These are phyloP conservation scores for Gnomoniopsis sp. DNA, from an alignment of 2,329 filamentous ascomycete genomes.

Conservation along the genomic window DNA sequence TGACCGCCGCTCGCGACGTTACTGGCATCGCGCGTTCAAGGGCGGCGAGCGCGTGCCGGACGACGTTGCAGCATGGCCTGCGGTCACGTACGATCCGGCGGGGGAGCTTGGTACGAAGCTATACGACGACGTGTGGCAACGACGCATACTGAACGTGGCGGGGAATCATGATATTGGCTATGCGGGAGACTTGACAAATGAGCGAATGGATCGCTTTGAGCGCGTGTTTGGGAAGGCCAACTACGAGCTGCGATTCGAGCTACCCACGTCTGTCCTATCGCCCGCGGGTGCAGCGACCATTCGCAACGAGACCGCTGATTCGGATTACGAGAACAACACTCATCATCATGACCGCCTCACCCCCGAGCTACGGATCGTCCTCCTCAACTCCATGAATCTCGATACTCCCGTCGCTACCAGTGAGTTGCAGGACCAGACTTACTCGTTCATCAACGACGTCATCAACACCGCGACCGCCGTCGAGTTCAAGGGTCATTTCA, in stretches of 20 bases:
- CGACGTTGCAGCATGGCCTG: constrained; percentile 47
- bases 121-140: constrained; percentile 61
- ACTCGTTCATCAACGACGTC: constrained; percentile 69
- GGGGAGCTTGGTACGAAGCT: constrained; percentile 44
- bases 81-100: constrained; percentile 45
- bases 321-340: constrained; percentile 27
- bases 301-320: neutral
- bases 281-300: constrained; percentile 37
- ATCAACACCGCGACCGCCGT: constrained; percentile 62
- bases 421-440: constrained; percentile 71
- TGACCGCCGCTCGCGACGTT: constrained; percentile 64
- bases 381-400: constrained; percentile 91
- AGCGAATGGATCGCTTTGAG: constrained; percentile 78
- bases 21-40: constrained; percentile 78
- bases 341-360: constrained; percentile 42
- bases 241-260: constrained; percentile 77
- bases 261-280: constrained; percentile 42
- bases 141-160: constrained; percentile 79
- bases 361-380: constrained; percentile 75
- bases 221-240: constrained; percentile 81
- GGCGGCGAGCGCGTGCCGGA: constrained; percentile 62
- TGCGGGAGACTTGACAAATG: constrained; percentile 80
- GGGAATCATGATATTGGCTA: constrained; percentile 98
- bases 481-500: constrained; percentile 63
- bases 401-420: constrained; percentile 72